Conservation (phyloP, 2,329 filamentous ascomycete genomes). For the Pyrenophora tritici-repentis region DNA sequence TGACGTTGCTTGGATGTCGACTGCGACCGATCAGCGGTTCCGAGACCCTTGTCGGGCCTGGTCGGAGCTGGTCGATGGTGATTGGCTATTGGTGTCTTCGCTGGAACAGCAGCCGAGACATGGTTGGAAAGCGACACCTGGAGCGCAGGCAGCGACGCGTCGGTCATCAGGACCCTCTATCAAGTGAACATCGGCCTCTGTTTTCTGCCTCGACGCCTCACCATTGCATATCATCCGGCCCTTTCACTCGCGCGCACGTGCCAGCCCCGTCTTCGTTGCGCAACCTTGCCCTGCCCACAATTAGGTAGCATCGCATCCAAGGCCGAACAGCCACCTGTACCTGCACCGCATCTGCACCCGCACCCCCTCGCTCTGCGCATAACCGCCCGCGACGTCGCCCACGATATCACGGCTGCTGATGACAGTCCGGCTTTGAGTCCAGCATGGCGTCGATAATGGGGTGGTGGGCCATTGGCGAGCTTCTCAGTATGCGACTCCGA, state of each 20-base stretch:
- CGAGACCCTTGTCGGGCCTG: not conserved
- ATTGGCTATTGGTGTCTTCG: no score
- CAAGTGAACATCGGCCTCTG: not conserved
- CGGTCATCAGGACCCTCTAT: conserved; percentile 1
- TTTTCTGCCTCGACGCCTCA: not conserved
- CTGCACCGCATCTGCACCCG: not conserved
- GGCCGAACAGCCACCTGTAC: conserved; percentile 24
- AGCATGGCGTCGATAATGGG: conserved; percentile 48
- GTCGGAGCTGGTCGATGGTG: no score
- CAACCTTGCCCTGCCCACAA: conserved; percentile 26
- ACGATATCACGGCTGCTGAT: conserved; percentile 30
- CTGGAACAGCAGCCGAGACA: conserved; percentile 3
- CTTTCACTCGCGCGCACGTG: no score
- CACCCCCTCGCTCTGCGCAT: not conserved
- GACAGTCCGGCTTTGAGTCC: conserved; percentile 32
- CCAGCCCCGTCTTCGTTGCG: conserved; percentile 12
- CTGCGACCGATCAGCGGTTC: conserved; percentile 5
- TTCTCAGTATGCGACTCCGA: conserved; percentile 45
- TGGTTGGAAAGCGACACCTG: not conserved
- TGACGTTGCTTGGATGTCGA: conserved; percentile 16
- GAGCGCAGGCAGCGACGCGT: conserved; percentile 5
- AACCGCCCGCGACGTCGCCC: conserved; percentile 4
- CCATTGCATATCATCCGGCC: not conserved
- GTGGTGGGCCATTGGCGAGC: conserved; percentile 45
- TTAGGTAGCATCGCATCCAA: conserved; percentile 17